These are phyloP conservation scores for Dorcoceras hygrometricum DNA, from an alignment of 257 asterid genomes.

Conservation along the genomic window DNA sequence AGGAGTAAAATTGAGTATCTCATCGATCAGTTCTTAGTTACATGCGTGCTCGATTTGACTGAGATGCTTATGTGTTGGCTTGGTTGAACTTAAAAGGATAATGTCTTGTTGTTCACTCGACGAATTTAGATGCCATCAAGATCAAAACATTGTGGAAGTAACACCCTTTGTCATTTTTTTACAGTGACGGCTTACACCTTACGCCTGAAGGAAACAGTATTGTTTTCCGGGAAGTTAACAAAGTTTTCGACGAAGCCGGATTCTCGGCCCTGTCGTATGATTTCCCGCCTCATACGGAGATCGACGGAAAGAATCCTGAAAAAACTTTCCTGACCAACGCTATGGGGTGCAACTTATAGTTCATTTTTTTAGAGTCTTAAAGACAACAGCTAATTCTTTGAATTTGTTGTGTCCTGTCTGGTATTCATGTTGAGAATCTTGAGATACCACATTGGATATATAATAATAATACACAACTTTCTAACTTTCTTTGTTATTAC, in stretches of 20 bases:
- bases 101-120: neutral
- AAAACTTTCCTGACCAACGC: constrained; percentile 49
- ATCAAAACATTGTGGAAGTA: neutral
- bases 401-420: neutral
- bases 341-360: constrained; percentile 24
- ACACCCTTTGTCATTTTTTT: neutral
- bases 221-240: constrained; percentile 48
- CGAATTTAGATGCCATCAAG: neutral
- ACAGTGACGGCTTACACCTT: constrained; percentile 88
- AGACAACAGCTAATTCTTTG: neutral
- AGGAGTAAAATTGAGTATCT: no score
- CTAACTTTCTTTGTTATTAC: neutral
- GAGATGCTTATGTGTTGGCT: neutral
- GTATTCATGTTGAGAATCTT: no score
- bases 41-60: neutral
- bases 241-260: constrained; percentile 55
- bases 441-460: neutral
- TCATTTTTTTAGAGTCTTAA: neutral
- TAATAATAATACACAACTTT: neutral
- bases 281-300: constrained; percentile 64
- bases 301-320: constrained; percentile 58
- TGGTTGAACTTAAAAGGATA: neutral
- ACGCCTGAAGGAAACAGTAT: constrained; percentile 75
- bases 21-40: neutral
- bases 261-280: constrained; percentile 63